Conservation (phyloP, 2,329 filamentous ascomycete genomes). For the Leptoxyphium fumago region DNA sequence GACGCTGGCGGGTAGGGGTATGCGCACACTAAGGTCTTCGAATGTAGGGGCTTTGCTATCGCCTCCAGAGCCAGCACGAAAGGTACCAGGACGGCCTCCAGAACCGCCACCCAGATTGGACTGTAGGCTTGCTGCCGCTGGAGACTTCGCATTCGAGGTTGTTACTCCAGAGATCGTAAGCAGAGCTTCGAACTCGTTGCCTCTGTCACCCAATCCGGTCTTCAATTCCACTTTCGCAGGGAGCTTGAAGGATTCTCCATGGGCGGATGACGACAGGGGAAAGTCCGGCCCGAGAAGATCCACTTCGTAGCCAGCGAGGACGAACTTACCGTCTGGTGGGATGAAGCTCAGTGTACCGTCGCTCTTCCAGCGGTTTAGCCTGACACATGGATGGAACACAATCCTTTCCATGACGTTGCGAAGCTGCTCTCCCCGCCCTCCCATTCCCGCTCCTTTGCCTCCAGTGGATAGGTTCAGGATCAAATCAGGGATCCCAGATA, state of each 20-base stretch:
- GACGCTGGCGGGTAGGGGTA: slow-evolving; percentile 66
- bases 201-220: slow-evolving; percentile 58
- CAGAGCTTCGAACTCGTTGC: slow-evolving; percentile 79
- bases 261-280: slow-evolving; percentile 9
- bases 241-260: slow-evolving; percentile 53
- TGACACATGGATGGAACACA: slow-evolving; percentile 91
- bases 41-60: slow-evolving; percentile 30
- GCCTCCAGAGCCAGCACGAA: slow-evolving; percentile 8
- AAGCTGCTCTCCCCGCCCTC: slow-evolving; percentile 28
- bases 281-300: slow-evolving; percentile 63
- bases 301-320: slow-evolving; percentile 86
- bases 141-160: slow-evolving; percentile 10
- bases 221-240: slow-evolving; percentile 72
- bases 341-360: slow-evolving; percentile 88
- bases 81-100: slow-evolving; percentile 8
- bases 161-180: slow-evolving; percentile 45
- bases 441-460: slow-evolving; percentile 63
- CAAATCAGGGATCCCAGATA: slow-evolving; percentile 90
- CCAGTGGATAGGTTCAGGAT: slow-evolving; percentile 64
- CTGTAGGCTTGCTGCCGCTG: slow-evolving; percentile 12
- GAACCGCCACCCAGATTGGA: slow-evolving; percentile 16
- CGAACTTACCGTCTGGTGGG: slow-evolving; percentile 85
- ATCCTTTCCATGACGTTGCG: slow-evolving; percentile 59
- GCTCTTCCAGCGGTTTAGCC: slow-evolving; percentile 79
- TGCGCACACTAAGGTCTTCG: slow-evolving; percentile 62